Base-by-base conservation (phyloP, 75 land plant genomes). In the Isoetes taiwanensis region DNA sequence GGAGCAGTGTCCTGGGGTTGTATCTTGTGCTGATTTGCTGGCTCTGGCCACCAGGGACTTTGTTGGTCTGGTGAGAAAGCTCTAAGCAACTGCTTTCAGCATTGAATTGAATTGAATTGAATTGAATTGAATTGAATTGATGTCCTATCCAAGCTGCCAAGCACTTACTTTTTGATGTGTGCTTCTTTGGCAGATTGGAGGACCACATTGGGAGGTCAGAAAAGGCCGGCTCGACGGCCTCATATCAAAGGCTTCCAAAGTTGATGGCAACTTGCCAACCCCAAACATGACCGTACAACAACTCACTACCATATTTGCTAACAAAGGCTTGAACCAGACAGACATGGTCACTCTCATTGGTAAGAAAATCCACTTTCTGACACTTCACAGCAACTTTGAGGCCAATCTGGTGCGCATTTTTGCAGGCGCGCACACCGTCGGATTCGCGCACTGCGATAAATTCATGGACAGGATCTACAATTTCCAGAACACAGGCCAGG, bases 371-470 rank as follows among this genome's bases (percentile, higher is more conserved):
- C 19, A 10, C 52, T 17, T 8, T n/a, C 19, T n/a, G 9, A 48
- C 20, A 6, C 11, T 10, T 37, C 9, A 10, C 14, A 37, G 14
- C n/a, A n/a, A n/a, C n/a, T n/a, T n/a, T 10, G 12, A 37, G 14
- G 39, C 39, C 14, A 14, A 37, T 37, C 39, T 37, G 39, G 12
- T 37, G 39, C 14, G 9, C 39, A 10, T 46, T 8, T 26, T 3
- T 54, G 55, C 70, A 80, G 80, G 84, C 11, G 84, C 63, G 3
- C 84, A 77, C 52, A 77, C 80, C 1, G 54, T 81, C 1, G 80
- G 84, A 6, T 77, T 81, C 38, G 34, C 84, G 29, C 84, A 81
- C 42, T 81, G 84, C 55, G 77, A 78, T 0, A 77, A 77, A 23
- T 81, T 77, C 64, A 64, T 57, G 62, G 68, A 62, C 55, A 64